Percentiles rank a stretch among this genome's conserved stretches.
phyloP scores from a whole-genome alignment of 306 rosid species.

The Quercus gilva region DNA sequence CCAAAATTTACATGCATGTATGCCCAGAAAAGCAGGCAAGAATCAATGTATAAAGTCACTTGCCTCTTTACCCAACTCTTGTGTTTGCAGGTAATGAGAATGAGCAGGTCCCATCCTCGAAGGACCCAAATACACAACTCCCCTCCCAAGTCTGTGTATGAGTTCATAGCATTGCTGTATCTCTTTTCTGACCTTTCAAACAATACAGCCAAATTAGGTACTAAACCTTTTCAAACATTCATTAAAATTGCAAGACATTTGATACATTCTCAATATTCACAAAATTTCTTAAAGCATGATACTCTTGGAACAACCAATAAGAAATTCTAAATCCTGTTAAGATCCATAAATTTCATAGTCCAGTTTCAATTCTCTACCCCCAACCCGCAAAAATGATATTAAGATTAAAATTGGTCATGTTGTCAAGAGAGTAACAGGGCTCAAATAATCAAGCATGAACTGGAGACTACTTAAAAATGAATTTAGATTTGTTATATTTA shows the following conservation, averaged over 20 bases:
- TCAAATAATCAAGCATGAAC: too few species aligned
- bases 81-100: conserved; percentile 65
- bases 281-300: neutral
- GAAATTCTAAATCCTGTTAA: neutral
- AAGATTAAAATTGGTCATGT: neutral
- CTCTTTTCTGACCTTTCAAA: conserved; percentile 72
- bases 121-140: conserved; percentile 84
- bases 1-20: conserved; percentile 5
- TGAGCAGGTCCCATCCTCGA: conserved; percentile 75
- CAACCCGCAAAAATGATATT: neutral
- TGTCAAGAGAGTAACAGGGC: neutral
- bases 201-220: neutral
- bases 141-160: conserved; percentile 76
- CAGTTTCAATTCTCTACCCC: neutral
- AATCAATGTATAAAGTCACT: conserved; percentile 24
- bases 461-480: too few species aligned
- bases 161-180: conserved; percentile 77
- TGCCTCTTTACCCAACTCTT: conserved; percentile 71
- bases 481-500: too few species aligned
- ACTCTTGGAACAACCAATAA: neutral
- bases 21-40: conserved; percentile 14
- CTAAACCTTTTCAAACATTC: conserved; percentile 4
- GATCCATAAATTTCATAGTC: neutral
- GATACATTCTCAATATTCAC: neutral
- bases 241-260: conserved; percentile 8